phyloP scores from a whole-genome alignment of 2,329 filamentous ascomycete genomes.

The Rhinocladiella mackenziei region DNA sequence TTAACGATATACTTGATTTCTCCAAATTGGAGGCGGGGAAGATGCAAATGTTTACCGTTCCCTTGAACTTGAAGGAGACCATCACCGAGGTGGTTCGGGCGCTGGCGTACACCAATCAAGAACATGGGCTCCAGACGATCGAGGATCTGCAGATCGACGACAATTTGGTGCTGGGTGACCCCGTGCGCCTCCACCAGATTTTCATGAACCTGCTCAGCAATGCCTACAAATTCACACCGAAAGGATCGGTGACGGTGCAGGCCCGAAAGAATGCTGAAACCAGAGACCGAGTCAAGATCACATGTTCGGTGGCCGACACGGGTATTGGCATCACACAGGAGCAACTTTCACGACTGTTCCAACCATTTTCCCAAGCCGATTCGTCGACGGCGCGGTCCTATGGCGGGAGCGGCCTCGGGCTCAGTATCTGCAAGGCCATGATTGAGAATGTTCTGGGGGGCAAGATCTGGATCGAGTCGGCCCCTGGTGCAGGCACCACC shows the following conservation, averaged over 20 bases:
- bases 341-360: constrained; percentile 61
- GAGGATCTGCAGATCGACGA: constrained; percentile 62
- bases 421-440: constrained; percentile 61
- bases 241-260: constrained; percentile 49
- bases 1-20: constrained; percentile 46
- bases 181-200: constrained; percentile 67
- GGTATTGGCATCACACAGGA: constrained; percentile 63
- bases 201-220: constrained; percentile 63
- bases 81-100: constrained; percentile 63
- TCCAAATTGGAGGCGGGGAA: constrained; percentile 56
- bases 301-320: constrained; percentile 57
- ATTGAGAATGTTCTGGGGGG: constrained; percentile 60
- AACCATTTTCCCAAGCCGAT: constrained; percentile 58
- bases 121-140: constrained; percentile 57
- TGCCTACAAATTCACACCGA: constrained; percentile 58
- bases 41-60: constrained; percentile 67
- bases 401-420: constrained; percentile 51
- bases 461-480: constrained; percentile 55
- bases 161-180: constrained; percentile 74
- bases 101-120: constrained; percentile 59
- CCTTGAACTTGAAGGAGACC: constrained; percentile 69
- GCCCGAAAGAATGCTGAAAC: constrained; percentile 39
- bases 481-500: constrained; percentile 53
- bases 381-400: constrained; percentile 62
- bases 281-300: constrained; percentile 32